phyloP scores from a whole-genome alignment of 805 yeast species.

The Middelhovenomyces tepae region DNA sequence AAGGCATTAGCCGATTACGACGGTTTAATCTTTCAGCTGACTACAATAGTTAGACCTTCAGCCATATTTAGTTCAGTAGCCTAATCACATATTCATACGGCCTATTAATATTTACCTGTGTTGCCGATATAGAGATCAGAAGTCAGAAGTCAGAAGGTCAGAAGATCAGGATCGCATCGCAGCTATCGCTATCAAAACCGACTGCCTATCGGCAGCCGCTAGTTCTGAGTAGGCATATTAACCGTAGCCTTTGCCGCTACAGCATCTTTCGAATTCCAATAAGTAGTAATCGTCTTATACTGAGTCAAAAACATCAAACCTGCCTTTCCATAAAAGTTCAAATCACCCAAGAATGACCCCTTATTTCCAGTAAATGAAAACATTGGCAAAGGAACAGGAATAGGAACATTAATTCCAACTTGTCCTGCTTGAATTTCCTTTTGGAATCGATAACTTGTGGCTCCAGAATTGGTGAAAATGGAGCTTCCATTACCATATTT shows the following conservation, averaged over 20 bases:
- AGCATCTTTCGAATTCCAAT: conserved; percentile 52
- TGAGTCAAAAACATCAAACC: conserved; percentile 65
- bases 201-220: too few species aligned
- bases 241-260: conserved; percentile 46
- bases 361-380: conserved; percentile 72
- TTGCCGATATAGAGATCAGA: too few species aligned
- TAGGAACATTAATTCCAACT: conserved; percentile 71
- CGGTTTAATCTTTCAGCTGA: too few species aligned
- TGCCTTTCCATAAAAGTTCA: conserved; percentile 73
- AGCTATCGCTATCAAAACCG: too few species aligned
- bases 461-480: conserved; percentile 60
- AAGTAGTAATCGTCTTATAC: conserved; percentile 63
- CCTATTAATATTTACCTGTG: too few species aligned
- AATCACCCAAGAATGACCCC: conserved; percentile 68
- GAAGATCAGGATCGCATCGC: too few species aligned
- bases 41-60: too few species aligned
- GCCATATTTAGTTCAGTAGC: too few species aligned
- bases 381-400: conserved; percentile 77
- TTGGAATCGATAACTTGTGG: conserved; percentile 62
- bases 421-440: conserved; percentile 65
- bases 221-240: conserved; percentile 57
- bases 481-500: conserved; percentile 67
- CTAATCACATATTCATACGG: too few species aligned
- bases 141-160: too few species aligned
- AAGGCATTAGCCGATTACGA: too few species aligned